Evolutionary conservation across 164 flowering plant species (phyloP).

Genomic region (Magnolia sinica): DNA sequence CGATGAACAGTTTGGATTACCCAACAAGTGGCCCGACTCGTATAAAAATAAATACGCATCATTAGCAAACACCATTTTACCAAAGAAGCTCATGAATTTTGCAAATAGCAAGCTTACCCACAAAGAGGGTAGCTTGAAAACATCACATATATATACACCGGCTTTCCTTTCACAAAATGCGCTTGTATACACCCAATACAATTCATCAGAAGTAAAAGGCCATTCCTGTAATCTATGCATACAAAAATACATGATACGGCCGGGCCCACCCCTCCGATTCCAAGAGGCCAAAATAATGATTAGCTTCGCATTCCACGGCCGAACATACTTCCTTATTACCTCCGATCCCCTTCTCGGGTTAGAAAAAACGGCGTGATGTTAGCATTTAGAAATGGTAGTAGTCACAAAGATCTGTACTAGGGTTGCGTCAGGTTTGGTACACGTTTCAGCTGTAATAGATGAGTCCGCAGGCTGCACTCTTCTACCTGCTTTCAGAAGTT

Average conservation of each 20-base stretch:
- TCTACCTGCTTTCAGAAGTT: constrained; percentile 44
- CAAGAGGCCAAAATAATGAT: constrained; percentile 7
- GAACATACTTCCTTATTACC: constrained; percentile 1
- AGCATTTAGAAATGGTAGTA: constrained; percentile 20
- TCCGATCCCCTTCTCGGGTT: constrained; percentile 3
- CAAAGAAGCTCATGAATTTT: too few species aligned
- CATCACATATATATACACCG: neutral
- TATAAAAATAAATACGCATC: too few species aligned
- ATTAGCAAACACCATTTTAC: too few species aligned
- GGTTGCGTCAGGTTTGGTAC: constrained; percentile 25
- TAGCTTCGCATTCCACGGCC: neutral
- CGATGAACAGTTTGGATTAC: too few species aligned
- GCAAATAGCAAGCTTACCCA: neutral
- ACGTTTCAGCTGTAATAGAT: constrained; percentile 47
- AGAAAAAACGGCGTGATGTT: constrained; percentile 16
- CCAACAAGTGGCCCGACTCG: too few species aligned
- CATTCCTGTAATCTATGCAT: constrained; percentile 7
- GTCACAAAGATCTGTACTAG: constrained; percentile 18
- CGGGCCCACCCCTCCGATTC: constrained; percentile 1
- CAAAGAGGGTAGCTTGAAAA: neutral
- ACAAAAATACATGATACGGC: constrained; percentile 20
- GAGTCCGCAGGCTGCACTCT: constrained; percentile 63
- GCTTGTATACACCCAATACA: constrained; percentile 1
- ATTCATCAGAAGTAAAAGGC: neutral
- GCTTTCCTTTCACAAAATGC: neutral